Percentiles rank a stretch among this genome's conserved stretches.
phyloP scores from a whole-genome alignment of 148 eudicot species.

The Fagopyrum tataricum region DNA sequence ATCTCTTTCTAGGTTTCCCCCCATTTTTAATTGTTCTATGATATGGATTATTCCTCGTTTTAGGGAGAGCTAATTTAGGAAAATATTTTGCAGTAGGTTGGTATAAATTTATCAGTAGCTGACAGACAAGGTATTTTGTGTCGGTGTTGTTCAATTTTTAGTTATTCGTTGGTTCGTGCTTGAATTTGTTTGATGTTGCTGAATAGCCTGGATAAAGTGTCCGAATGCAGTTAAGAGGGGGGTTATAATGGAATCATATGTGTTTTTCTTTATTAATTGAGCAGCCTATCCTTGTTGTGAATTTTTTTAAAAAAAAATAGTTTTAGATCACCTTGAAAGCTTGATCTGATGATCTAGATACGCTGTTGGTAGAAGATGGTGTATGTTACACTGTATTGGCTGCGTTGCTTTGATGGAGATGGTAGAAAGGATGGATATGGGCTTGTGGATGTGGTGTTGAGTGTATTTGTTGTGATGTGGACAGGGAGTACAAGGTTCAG shows the following conservation, averaged over 20 bases:
- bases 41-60: not conserved
- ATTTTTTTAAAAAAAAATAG: not conserved
- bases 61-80: not conserved
- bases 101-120: no score
- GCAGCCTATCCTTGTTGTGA: not conserved
- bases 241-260: not conserved
- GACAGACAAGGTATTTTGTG: no score
- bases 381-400: slow-evolving; percentile 14
- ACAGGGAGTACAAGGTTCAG: slow-evolving; percentile 45
- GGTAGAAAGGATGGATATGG: slow-evolving; percentile 29
- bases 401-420: slow-evolving; percentile 29
- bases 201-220: not conserved
- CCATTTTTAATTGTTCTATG: not conserved
- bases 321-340: not conserved
- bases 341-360: not conserved
- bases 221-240: not conserved
- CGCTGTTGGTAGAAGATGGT: no score
- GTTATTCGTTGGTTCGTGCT: not conserved
- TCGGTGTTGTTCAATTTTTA: not conserved
- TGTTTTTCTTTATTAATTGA: no score
- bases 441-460: slow-evolving; percentile 51
- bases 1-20: not conserved
- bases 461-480: slow-evolving; percentile 56
- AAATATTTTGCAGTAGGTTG: no score
- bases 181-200: not conserved